These are phyloP conservation scores for Colletotrichum acutatum DNA, from an alignment of 2,329 filamentous ascomycete genomes.

Conservation along the genomic window DNA sequence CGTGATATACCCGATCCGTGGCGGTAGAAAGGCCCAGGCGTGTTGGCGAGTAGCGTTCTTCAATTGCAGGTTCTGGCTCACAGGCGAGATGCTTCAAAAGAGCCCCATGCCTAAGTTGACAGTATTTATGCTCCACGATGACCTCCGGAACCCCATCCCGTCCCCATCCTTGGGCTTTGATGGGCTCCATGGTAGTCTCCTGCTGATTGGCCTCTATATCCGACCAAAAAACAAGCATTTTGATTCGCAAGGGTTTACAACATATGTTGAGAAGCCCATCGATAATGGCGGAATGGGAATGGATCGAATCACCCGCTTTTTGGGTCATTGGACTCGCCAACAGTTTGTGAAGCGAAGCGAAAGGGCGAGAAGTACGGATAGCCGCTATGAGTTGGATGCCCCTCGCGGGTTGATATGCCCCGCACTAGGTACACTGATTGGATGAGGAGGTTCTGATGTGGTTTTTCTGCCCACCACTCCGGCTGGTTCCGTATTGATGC, in stretches of 20 bases:
- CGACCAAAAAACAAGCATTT: not conserved
- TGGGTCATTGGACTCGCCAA: not conserved
- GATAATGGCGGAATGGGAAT: not conserved
- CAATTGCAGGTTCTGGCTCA: not conserved
- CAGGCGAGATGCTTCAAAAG: not conserved
- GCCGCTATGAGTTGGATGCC: not conserved
- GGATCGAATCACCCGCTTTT: not conserved
- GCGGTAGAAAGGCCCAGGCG: not conserved
- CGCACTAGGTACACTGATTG: not conserved
- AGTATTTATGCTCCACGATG: too few species aligned
- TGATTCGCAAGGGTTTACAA: not conserved
- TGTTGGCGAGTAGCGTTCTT: not conserved
- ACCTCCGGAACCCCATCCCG: not conserved
- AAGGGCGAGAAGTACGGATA: not conserved
- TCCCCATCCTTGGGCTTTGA: not conserved
- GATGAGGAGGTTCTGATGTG: conserved; percentile 38
- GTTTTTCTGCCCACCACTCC: conserved; percentile 39
- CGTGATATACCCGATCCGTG: not conserved
- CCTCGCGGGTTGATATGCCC: not conserved
- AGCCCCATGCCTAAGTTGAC: not conserved
- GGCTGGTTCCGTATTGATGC: conserved; percentile 15
- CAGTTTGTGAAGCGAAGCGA: not conserved
- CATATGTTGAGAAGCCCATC: not conserved
- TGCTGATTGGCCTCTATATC: not conserved
- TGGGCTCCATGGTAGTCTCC: not conserved